Percentiles rank a stretch among this genome's conserved stretches.
These are phyloP conservation scores for Chalciporus sp. DNA, from an alignment of 1,284 basidiomycete genomes.

Conservation along the genomic window DNA sequence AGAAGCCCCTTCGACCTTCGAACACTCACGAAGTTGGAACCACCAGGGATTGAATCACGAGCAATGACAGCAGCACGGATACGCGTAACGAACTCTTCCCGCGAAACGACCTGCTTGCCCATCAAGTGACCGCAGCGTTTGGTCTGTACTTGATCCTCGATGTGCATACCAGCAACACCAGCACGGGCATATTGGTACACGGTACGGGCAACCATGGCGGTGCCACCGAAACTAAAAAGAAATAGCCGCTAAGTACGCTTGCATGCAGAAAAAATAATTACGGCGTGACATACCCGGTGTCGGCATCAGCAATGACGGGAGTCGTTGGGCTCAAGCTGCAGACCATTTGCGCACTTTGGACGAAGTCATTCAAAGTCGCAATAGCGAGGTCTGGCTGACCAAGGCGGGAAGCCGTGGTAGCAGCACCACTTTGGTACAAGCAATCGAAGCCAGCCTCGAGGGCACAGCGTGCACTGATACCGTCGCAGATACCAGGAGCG, in stretches of 20 bases:
- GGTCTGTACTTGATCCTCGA: slow-evolving; percentile 83
- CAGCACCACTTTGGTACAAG: slow-evolving; percentile 78
- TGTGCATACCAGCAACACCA: slow-evolving; percentile 78
- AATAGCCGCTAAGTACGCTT: neutral
- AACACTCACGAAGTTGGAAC: slow-evolving; percentile 61
- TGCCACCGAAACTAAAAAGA: slow-evolving; percentile 65
- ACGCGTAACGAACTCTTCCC: slow-evolving; percentile 74
- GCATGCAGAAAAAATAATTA: neutral
- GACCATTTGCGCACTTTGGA: slow-evolving; percentile 65
- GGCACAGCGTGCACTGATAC: slow-evolving; percentile 78
- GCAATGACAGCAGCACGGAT: slow-evolving; percentile 79
- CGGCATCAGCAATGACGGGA: slow-evolving; percentile 81
- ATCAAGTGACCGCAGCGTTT: slow-evolving; percentile 83
- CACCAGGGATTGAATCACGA: slow-evolving; percentile 69
- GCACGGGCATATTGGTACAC: slow-evolving; percentile 71
- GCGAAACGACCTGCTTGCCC: slow-evolving; percentile 76
- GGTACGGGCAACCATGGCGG: slow-evolving; percentile 76
- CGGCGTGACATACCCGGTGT: slow-evolving; percentile 59
- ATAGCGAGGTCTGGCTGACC: slow-evolving; percentile 81
- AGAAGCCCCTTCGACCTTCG: neutral
- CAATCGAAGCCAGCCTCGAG: slow-evolving; percentile 78
- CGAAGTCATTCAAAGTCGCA: slow-evolving; percentile 80
- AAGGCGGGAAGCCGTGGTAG: slow-evolving; percentile 75
- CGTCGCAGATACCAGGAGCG: slow-evolving; percentile 81
- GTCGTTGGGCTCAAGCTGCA: slow-evolving; percentile 62